Evolutionary conservation across 495 filamentous ascomycete genomes (phyloP), one percentile per base, ranked within the genome.

Genomic region (Xylaria bambusicola): DNA sequence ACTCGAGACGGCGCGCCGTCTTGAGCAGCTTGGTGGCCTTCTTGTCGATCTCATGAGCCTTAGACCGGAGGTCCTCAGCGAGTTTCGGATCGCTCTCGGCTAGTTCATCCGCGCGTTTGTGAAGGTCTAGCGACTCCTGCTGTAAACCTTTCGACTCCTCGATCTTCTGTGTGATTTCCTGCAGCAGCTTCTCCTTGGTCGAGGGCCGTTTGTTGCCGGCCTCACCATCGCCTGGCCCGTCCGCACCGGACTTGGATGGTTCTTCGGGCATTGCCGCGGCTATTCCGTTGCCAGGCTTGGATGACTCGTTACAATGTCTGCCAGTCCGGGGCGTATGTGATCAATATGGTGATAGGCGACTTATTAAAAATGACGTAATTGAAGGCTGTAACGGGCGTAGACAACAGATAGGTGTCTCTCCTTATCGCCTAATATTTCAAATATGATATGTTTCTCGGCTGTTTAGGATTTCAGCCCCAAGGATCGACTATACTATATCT

Each of bases 1-100:
- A 64, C 65, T 74, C 70, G 44, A 74, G 62, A 17, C 72, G 56
- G 45, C 71, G 63, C 7, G 68, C 68, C 38, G 58, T 66, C 61
- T 73, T 73, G 5, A 71, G 61, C 55, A 68, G 64, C 44, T 38
- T 67, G 15, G 62, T 59, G 12, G 68, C 66, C 20, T 57, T 60
- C 63, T 57, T 66, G 35, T 73, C 67, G 18, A 70, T 55, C 54
- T 70, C 62, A 26, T 50, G 56, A 8, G 72, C 70, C 38, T 66
- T 56, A 23, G 53, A 63, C 17, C 65, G 55, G 9, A 66, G 50
- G 6, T 66, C 61, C 36, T 66, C 61, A 8, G 67, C 65, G 17
- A 67, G 61, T 17, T 63, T 54, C 1, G 63, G 61, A 21, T 72
- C 66, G 0, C 57, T 52, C 36, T 72, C 66, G 1, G 58, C 62